Percentiles rank a stretch among this genome's conserved stretches.
Evolutionary conservation across 1,284 basidiomycete species (phyloP).

Genomic region (Tilletia indica): DNA sequence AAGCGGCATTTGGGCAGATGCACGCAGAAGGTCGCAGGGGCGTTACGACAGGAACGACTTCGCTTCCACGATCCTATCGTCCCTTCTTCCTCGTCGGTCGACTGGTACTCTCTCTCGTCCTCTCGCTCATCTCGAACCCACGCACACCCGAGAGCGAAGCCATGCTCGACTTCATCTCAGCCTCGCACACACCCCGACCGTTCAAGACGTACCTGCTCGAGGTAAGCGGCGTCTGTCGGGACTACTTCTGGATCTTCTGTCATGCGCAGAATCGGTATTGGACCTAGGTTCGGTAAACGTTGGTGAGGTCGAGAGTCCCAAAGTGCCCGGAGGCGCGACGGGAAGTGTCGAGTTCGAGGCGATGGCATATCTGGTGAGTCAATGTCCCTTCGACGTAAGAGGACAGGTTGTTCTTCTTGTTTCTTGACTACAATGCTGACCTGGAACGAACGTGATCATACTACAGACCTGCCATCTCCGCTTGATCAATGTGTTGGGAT

Average conservation of each 20-base stretch:
- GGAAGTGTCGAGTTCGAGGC: slow-evolving; percentile 98
- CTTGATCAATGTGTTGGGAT: slow-evolving; percentile 37
- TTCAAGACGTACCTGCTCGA: slow-evolving; percentile 90
- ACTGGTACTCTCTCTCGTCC: slow-evolving; percentile 30
- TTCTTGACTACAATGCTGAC: too few relatives aligned
- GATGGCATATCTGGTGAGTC: slow-evolving; percentile 83
- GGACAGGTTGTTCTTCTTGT: background rate
- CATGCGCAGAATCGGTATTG: slow-evolving; percentile 89
- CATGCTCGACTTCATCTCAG: slow-evolving; percentile 74
- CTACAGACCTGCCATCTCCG: slow-evolving; percentile 33
- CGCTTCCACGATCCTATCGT: background rate
- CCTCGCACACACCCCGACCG: slow-evolving; percentile 74
- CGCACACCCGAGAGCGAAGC: slow-evolving; percentile 33
- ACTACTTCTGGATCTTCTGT: slow-evolving; percentile 98
- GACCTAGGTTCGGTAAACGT: slow-evolving; percentile 76
- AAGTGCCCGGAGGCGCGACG: slow-evolving; percentile 95
- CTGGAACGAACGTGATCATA: background rate
- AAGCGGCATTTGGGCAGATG: background rate
- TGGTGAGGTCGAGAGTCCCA: slow-evolving; percentile 78
- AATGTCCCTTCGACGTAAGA: background rate
- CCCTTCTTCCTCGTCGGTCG: background rate
- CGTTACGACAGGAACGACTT: background rate
- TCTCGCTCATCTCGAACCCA: slow-evolving; percentile 44
- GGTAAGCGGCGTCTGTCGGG: slow-evolving; percentile 80
- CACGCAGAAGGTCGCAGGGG: background rate